Evolutionary conservation across 305 asterid genomes (phyloP), one percentile per base, ranked within the genome.

Genomic region (Stenogyne calaminthoides): DNA sequence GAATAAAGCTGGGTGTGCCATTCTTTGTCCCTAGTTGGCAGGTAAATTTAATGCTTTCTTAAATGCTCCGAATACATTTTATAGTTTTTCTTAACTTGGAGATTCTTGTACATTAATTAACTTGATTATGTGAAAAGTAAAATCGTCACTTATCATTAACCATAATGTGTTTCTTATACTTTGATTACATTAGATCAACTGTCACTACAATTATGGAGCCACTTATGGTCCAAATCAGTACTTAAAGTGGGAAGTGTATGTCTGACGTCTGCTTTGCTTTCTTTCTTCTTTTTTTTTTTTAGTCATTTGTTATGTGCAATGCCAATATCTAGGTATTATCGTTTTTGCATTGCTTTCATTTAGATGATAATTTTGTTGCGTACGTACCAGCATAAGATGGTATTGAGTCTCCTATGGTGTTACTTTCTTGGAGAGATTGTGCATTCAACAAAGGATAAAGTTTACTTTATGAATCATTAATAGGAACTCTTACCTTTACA

Each of bases 11-110:
- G 47, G 97, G 98, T 1, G 84, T 95, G 63, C 97, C 99, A 37
- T 95, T 80, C 74, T 90, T 92, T 85, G 97, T 95, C 83, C 99
- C 99, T 67, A 95, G 99, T 78, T 95, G 94, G 95, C 99, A 95
- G 99, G 99, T 92, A 68, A 76, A 64, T 73, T 29, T 74, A 55
- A 60, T 54, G 79, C 72, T 66, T 64, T 70, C 65, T 57, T 77
- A 44, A 29, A 72, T 70, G 40, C 39, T 15, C 54, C 39, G 14
- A 39, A 51, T 54, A 55, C 71, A 47, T 64, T 63, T 20, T 70
- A 34, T 70, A 10, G 64, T 36, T 6, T 66, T 49, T 27, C 37
- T 27, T 34, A 39, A 59, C 11, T 37, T 6, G 65, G 34, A 20
- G 54, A 67, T 66, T 57, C 10, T 40, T 47, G 9, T 22, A 49